Conservation (phyloP, 192 early-diverging fungal genomes). For the Podila verticillata region DNA sequence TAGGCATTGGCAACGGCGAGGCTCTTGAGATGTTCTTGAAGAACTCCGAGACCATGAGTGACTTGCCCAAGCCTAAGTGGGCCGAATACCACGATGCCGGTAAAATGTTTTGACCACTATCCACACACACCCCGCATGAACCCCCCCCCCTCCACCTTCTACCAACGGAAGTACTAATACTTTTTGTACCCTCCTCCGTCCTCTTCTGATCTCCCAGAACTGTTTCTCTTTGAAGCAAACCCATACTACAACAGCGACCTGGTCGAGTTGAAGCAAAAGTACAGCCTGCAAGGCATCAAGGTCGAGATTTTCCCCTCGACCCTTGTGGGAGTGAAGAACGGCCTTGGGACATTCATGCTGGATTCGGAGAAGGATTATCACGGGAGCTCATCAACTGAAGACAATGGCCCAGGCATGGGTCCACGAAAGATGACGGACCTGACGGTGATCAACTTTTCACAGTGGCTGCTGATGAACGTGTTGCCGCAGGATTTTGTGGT, state of each 20-base stretch:
- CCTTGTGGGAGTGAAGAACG: constrained; percentile 8
- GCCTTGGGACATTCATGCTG: constrained; percentile 8
- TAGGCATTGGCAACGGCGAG: constrained; percentile 8
- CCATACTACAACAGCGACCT: constrained; percentile 9
- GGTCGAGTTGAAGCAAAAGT: constrained; percentile 8
- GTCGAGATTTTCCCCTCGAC: constrained; percentile 23
- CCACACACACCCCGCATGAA: not conserved
- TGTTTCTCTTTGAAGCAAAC: constrained; percentile 20
- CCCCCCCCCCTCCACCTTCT: too few species aligned
- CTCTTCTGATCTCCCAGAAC: not conserved
- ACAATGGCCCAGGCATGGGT: not conserved
- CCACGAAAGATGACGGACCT: not conserved
- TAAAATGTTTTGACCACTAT: not conserved
- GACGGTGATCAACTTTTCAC: constrained; percentile 3
- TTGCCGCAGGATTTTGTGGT: constrained; percentile 15
- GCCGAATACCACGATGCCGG: constrained; percentile 9
- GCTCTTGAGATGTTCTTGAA: constrained; percentile 11
- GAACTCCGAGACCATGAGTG: not conserved
- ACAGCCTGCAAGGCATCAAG: constrained; percentile 3
- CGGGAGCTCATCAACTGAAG: not conserved
- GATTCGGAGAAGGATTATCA: not conserved
- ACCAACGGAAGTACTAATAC: not conserved
- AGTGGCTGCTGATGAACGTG: constrained; percentile 6
- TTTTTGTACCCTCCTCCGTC: not conserved
- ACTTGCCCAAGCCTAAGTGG: constrained; percentile 8